phyloP scores from a whole-genome alignment of 257 asterid genomes.

The Anisodus acutangulus region DNA sequence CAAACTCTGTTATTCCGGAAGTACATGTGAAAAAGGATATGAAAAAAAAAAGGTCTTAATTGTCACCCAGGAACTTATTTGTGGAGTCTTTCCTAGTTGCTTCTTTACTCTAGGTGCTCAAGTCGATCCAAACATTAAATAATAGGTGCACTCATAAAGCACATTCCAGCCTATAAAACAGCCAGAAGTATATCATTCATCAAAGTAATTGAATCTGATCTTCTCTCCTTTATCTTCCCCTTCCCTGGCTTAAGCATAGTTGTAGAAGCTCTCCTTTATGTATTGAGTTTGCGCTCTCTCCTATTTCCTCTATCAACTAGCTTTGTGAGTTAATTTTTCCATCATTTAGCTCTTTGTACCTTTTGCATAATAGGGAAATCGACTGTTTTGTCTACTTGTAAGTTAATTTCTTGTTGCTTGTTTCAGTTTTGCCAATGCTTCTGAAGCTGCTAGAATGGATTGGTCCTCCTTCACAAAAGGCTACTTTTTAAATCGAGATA shows the following conservation, averaged over 20 bases:
- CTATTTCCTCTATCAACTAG: too few species aligned
- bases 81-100: too few species aligned
- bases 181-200: not conserved
- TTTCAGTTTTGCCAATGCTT: conserved; percentile 88
- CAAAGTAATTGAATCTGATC: not conserved
- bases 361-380: not conserved
- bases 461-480: conserved; percentile 96
- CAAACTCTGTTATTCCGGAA: too few species aligned
- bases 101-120: too few species aligned
- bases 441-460: conserved; percentile 92
- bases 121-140: too few species aligned
- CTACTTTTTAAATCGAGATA: conserved; percentile 76
- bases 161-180: not conserved
- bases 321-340: too few species aligned
- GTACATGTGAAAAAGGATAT: too few species aligned
- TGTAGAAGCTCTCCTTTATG: not conserved
- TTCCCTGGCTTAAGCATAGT: not conserved
- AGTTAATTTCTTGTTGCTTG: conserved; percentile 22
- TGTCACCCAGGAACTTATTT: too few species aligned
- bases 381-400: not conserved
- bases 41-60: too few species aligned
- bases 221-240: not conserved
- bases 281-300: not conserved
- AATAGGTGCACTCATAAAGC: too few species aligned
- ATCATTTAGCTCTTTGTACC: not conserved